Percentiles rank a stretch among this genome's conserved stretches.
phyloP scores from a whole-genome alignment of 73 alveolate species.

The Paramecium bursaria region DNA sequence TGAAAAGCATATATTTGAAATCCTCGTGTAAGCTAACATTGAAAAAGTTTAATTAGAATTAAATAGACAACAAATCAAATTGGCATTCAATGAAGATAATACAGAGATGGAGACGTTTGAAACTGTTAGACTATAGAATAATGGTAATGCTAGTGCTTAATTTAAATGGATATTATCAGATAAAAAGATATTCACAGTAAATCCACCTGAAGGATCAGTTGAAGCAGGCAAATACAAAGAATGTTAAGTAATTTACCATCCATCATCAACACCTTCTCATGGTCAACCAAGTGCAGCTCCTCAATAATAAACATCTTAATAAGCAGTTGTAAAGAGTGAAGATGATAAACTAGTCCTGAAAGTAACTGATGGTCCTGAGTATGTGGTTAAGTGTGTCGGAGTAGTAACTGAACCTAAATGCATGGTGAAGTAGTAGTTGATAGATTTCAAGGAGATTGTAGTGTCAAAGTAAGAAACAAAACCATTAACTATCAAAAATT shows the following conservation, averaged over 20 bases:
- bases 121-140: constrained; percentile 88
- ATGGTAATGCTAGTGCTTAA: constrained; percentile 95
- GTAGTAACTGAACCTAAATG: constrained; percentile 91
- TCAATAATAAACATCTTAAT: neutral
- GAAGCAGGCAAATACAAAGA: constrained; percentile 40
- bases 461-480: constrained; percentile 85
- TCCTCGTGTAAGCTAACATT: constrained; percentile 91
- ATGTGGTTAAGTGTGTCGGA: constrained; percentile 88
- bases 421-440: constrained; percentile 72
- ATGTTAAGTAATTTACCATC: constrained; percentile 56
- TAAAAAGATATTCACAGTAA: constrained; percentile 47
- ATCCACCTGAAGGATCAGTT: constrained; percentile 63
- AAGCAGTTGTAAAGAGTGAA: constrained; percentile 71
- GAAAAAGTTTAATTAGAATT: constrained; percentile 86
- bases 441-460: constrained; percentile 86
- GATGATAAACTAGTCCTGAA: constrained; percentile 88
- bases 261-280: constrained; percentile 12
- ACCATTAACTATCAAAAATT: constrained; percentile 78
- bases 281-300: neutral
- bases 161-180: constrained; percentile 87
- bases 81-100: constrained; percentile 93
- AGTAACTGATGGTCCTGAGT: constrained; percentile 91
- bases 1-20: constrained; percentile 89
- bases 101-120: constrained; percentile 94
- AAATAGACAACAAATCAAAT: constrained; percentile 76